Evolutionary conservation across 805 yeast genomes (phyloP), one percentile per base, ranked within the genome.

Genomic region (Candida pini): DNA sequence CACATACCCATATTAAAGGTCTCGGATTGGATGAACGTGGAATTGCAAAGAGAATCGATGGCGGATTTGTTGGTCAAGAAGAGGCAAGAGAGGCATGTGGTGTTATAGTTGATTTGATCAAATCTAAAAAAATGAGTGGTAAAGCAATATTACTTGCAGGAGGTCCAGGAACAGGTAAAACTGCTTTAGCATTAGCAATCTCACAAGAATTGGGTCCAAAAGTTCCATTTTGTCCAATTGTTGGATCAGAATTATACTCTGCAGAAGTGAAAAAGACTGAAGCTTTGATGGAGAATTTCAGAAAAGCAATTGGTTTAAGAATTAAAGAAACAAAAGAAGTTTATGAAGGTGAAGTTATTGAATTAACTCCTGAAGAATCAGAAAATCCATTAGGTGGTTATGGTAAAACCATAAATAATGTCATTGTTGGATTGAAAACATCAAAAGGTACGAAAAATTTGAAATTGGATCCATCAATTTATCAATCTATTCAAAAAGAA

Each of bases 271-370:
- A 90, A 47, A 92, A 92, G 63, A 92, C 98, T 1, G 99, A 92
- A 65, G 92, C 96, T 0, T 71, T 92, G 47, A 89, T 95, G 30
- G 98, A 92, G 66, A 95, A 95, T 17, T 90, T 92, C 65, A 77
- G 99, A 60, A 89, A 84, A 57, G 84, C 95, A 5, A 92, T 92
- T 55, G 99, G 98, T 28, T 81, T 92, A 45, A 81, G 84, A 58
- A 94, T 92, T 59, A 88, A 84, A 56, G 98, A 92, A 63, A 97
- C 92, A 49, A 89, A 96, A 21, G 99, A 92, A 62, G 77, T 92
- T 36, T 90, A 92, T 47, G 97, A 92, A 66, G 99, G 99, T 59
- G 99, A 92, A 63, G 98, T 92, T 33, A 96, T 92, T 24, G 99
- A 92, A 63, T 76, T 92, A 37, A 84, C 96, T 8, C 62, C 62